Base-by-base conservation (phyloP, 805 yeast species). In the Metschnikowia koreensis region DNA sequence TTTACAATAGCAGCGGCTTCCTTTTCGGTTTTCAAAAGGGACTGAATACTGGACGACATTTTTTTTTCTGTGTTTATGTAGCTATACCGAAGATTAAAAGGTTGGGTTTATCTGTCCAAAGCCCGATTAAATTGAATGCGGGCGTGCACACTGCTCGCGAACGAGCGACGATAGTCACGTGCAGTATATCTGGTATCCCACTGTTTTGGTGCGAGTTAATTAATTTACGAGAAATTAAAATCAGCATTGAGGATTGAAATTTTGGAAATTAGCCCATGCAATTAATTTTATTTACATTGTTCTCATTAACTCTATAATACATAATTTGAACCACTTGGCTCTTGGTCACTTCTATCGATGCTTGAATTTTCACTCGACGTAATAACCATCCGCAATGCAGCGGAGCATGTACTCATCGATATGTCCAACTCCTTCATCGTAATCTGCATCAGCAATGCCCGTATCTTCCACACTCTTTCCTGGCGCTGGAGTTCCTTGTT, bases 391-490 rank as follows among this genome's bases (percentile, higher is more conserved):
- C 54, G 96, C 96, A 53, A 94, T 89, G 65, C 81, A 89, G 53
- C 92, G 76, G 56, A 94, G 82, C 99, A 94, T 94, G 72, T 92
- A 96, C 75, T 94, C 98, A 66, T 94, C 99, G 48, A 93, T 82
- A 66, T 91, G 97, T 4, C 87, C 88, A 46, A 84, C 78, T 22
- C 81, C 87, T 43, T 82, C 89, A 4, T 79, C 86, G 46, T 71
- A 81, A 36, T 81, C 86, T 7, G 46, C 52, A 33, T 53, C 57
- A 41, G 17, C 50, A 15, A 44, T 16, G 3, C 68, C 74, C 13
- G 65, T 74, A 15, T 60, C 66, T 10, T 58, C 66, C 9, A 61
- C 64, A 7, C 68, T 72, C 3, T 62, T 70, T 0, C 74, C 68
- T 11, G 61, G 69, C 13, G 54, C 61, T 5, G 71, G 64, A 6